Conservation (phyloP, 805 yeast species). For the Yamadazyma scolyti region DNA sequence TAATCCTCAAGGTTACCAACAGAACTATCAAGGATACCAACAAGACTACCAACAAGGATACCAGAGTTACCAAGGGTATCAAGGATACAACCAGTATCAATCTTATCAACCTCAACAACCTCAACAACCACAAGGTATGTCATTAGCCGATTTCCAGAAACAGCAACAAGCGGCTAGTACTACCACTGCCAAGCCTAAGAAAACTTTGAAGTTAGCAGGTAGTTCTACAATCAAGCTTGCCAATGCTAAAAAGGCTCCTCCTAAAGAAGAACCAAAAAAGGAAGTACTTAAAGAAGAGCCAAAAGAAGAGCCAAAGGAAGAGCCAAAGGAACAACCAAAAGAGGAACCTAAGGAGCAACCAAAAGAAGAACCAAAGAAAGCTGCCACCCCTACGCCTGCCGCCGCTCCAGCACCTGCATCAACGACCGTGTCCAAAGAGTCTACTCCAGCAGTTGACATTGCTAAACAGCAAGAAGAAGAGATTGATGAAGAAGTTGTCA, state of each 20-base stretch:
- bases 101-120: constrained; percentile 16
- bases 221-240: constrained; percentile 64
- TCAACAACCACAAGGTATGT: constrained; percentile 42
- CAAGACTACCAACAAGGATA: constrained; percentile 15
- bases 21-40: constrained; percentile 9
- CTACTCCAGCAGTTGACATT: constrained; percentile 37
- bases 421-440: constrained; percentile 4
- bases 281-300: constrained; percentile 11
- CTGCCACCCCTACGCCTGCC: constrained; percentile 16
- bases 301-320: constrained; percentile 13
- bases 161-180: constrained; percentile 48
- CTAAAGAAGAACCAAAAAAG: constrained; percentile 13
- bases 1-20: constrained; percentile 10
- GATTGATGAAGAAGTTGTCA: constrained; percentile 82
- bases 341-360: constrained; percentile 13
- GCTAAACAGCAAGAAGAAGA: constrained; percentile 72
- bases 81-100: constrained; percentile 8
- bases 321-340: constrained; percentile 11
- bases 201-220: constrained; percentile 61
- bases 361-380: constrained; percentile 12
- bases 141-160: constrained; percentile 78
- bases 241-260: constrained; percentile 39
- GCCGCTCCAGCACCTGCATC: constrained; percentile 10
- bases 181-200: constrained; percentile 63
- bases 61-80: constrained; percentile 15